Conservation (phyloP, 345 rosid species). For the Syzygium aromaticum region DNA sequence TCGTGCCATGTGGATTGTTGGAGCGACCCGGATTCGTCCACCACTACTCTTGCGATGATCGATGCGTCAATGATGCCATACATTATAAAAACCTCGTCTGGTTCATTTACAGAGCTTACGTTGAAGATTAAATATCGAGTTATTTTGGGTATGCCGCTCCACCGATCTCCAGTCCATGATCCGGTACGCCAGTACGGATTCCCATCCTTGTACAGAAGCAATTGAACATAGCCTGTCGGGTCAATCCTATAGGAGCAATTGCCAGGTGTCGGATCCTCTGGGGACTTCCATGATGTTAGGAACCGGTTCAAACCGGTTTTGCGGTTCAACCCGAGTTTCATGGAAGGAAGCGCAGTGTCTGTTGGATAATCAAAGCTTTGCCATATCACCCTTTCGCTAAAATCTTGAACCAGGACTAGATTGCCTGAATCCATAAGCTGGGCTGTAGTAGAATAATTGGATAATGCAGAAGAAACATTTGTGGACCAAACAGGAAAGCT, state of each 20-base stretch:
- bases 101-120: conserved; percentile 17
- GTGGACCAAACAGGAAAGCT: conserved; percentile 9
- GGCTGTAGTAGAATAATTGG: not conserved
- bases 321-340: conserved; percentile 7
- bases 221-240: conserved; percentile 15
- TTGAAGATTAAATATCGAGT: conserved; percentile 19
- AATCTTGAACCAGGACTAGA: not conserved
- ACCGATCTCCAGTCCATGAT: conserved; percentile 56
- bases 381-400: not conserved
- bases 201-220: conserved; percentile 22
- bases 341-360: conserved; percentile 1
- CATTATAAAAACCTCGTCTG: conserved; percentile 19
- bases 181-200: conserved; percentile 36
- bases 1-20: conserved; percentile 41
- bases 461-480: not conserved
- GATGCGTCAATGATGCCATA: conserved; percentile 18
- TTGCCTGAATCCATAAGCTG: conserved; percentile 23
- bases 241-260: conserved; percentile 7
- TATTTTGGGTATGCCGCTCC: conserved; percentile 69
- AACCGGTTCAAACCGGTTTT: conserved; percentile 2
- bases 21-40: conserved; percentile 33
- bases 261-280: conserved; percentile 11
- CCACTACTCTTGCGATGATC: conserved; percentile 32
- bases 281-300: conserved; percentile 16
- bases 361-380: conserved; percentile 32